Percentiles rank a stretch among this genome's conserved stretches.
Conservation (phyloP, 1,284 basidiomycete genomes). For the Ceratorhiza oryzae-sativae region DNA sequence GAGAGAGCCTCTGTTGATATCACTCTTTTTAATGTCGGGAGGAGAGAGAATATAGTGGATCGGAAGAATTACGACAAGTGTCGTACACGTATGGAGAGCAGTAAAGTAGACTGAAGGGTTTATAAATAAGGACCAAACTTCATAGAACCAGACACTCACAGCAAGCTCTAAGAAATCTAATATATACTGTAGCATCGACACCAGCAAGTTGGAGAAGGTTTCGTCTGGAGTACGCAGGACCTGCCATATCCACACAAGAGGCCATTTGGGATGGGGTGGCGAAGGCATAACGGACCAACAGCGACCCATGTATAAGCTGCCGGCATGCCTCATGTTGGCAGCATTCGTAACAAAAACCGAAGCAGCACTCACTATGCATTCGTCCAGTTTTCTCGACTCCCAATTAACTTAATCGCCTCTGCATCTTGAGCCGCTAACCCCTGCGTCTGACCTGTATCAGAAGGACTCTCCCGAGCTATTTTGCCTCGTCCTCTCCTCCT, state of each 20-base stretch:
- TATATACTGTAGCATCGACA: constrained; percentile 81
- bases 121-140: not conserved
- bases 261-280: constrained; percentile 59
- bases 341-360: not conserved
- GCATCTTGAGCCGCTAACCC: constrained; percentile 4
- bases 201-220: constrained; percentile 70
- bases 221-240: constrained; percentile 67
- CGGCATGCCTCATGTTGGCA: constrained; percentile 7
- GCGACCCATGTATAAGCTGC: constrained; percentile 36
- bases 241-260: constrained; percentile 76
- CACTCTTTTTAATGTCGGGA: constrained; percentile 42
- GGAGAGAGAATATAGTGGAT: constrained; percentile 84
- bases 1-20: constrained; percentile 86
- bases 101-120: constrained; percentile 65
- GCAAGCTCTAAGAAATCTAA: constrained; percentile 77
- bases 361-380: constrained; percentile 27
- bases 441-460: constrained; percentile 18
- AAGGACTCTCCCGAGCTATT: constrained; percentile 12
- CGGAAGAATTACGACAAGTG: constrained; percentile 77
- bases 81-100: constrained; percentile 73
- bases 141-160: constrained; percentile 14
- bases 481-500: constrained; percentile 31
- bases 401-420: constrained; percentile 1
- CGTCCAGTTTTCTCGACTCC: constrained; percentile 36
- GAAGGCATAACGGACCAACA: constrained; percentile 46